Base-by-base conservation (phyloP, 75 land plant species). In the Picea glauca region DNA sequence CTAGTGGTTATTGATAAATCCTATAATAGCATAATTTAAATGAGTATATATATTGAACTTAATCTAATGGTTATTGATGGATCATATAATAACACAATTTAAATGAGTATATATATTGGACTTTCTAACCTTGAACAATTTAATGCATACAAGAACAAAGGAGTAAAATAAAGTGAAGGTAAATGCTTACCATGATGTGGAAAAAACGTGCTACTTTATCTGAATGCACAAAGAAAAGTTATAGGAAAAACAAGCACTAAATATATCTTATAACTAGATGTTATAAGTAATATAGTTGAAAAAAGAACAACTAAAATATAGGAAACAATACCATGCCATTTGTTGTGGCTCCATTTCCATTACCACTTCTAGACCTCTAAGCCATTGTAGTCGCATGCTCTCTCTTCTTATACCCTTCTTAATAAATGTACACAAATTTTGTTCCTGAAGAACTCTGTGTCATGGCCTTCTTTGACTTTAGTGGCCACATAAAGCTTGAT, bases 311-410 rank as follows among this genome's bases (percentile, higher is more conserved):
- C 18, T 62, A 77, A 46, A 1, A 76, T 33, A 56, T 5, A 11
- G 1, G 38, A 57, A 26, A 56, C 11, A 11, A 63, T 80, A 89
- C 91, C 89, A 81, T 73, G 74, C 87, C 91, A 77, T 73, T 74
- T 70, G 82, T 46, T 31, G 82, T 76, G 75, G 59, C 76, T 83
- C 87, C 43, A 79, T 75, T 68, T 62, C 91, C 89, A 83, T 87
- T 90, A 78, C 77, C 85, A 70, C 74, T 58, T 18, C 84, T 33
- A 62, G 72, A 80, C 74, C 89, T 81, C 87, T 87, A 87, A 17
- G 84, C 78, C 2, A 90, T 60, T 78, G 84, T 60, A 0, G 89
- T 76, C 78, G 89, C 91, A 87, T 83, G 67, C 43, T 68, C 6
- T 38, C 72, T 40, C n/a, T 68, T 68, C 5, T 40, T 68, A 68